A percentile compares a stretch with the other conserved stretches of the same genome.
Conservation (phyloP, 2,329 filamentous ascomycete genomes). For the Diaporthe capsici region DNA sequence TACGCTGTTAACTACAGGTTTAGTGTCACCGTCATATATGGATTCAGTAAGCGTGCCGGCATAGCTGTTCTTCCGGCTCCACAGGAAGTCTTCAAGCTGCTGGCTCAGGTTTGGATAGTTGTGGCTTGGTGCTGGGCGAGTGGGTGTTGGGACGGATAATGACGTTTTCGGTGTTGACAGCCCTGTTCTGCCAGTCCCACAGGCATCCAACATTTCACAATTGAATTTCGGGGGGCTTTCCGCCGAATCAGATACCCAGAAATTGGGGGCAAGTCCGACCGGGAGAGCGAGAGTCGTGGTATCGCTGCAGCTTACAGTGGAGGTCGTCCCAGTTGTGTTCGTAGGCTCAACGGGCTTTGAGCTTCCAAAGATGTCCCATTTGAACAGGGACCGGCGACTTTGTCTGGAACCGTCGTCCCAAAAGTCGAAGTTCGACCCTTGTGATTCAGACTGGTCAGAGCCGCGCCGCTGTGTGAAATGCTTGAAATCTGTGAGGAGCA, state of each 20-base stretch:
- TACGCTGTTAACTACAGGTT: background rate
- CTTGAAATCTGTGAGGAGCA: background rate
- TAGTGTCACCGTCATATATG: background rate
- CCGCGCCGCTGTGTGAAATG: background rate
- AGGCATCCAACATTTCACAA: background rate
- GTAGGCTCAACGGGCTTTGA: background rate
- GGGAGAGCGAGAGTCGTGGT: background rate
- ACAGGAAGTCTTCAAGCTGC: conserved; percentile 3
- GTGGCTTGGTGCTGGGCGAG: conserved; percentile 1
- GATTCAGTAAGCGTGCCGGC: background rate
- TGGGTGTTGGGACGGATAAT: background rate
- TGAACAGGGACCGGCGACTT: background rate
- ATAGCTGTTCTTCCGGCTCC: conserved; percentile 9
- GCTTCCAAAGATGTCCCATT: background rate
- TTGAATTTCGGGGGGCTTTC: fast-evolving
- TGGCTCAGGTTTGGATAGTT: background rate
- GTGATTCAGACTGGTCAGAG: conserved; percentile 4
- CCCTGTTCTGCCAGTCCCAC: fast-evolving
- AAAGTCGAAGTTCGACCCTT: background rate
- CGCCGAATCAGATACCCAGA: background rate
- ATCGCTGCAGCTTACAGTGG: background rate
- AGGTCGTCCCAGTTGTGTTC: background rate
- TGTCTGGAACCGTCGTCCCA: background rate
- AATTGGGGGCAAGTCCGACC: background rate
- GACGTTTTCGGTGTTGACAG: background rate